These are phyloP conservation scores for Boletus smithii DNA, from an alignment of 1,284 basidiomycete genomes.

Conservation along the genomic window DNA sequence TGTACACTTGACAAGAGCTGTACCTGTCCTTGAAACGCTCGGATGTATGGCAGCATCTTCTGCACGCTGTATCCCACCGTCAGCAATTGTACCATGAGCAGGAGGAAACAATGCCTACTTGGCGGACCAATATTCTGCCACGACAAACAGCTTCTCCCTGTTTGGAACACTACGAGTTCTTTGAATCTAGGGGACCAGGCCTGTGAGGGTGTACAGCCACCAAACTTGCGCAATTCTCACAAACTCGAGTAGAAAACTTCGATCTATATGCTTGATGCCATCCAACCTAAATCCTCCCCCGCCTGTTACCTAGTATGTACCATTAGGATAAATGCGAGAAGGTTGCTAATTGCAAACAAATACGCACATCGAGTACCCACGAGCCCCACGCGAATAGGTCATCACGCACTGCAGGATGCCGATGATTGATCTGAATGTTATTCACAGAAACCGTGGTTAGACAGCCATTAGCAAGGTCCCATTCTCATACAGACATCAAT, in stretches of 20 bases:
- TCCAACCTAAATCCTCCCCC: slow-evolving; percentile 83
- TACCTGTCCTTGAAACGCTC: slow-evolving; percentile 61
- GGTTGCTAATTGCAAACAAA: neutral
- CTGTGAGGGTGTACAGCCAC: neutral
- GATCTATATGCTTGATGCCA: slow-evolving; percentile 83
- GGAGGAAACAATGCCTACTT: slow-evolving; percentile 43
- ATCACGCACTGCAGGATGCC: slow-evolving; percentile 74
- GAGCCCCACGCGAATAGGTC: slow-evolving; percentile 66
- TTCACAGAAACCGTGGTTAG: neutral
- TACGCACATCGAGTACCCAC: slow-evolving; percentile 65
- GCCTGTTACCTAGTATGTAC: slow-evolving; percentile 59
- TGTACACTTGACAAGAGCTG: slow-evolving; percentile 8
- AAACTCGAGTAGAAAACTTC: slow-evolving; percentile 60
- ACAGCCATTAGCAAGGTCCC: neutral
- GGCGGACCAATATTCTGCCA: slow-evolving; percentile 73
- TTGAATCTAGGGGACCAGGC: slow-evolving; percentile 42
- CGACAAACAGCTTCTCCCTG: slow-evolving; percentile 57
- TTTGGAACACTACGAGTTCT: slow-evolving; percentile 43
- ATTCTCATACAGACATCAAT: slow-evolving; percentile 47
- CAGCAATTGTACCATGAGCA: neutral
- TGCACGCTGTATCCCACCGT: slow-evolving; percentile 41
- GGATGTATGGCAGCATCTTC: slow-evolving; percentile 53
- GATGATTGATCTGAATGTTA: slow-evolving; percentile 69
- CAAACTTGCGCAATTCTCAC: slow-evolving; percentile 39
- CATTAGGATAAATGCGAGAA: slow-evolving; percentile 4